Percentiles rank a stretch among this genome's conserved stretches.
These are phyloP conservation scores for Moesziomyces parantarcticus DNA, from an alignment of 1,284 basidiomycete species.

Conservation along the genomic window DNA sequence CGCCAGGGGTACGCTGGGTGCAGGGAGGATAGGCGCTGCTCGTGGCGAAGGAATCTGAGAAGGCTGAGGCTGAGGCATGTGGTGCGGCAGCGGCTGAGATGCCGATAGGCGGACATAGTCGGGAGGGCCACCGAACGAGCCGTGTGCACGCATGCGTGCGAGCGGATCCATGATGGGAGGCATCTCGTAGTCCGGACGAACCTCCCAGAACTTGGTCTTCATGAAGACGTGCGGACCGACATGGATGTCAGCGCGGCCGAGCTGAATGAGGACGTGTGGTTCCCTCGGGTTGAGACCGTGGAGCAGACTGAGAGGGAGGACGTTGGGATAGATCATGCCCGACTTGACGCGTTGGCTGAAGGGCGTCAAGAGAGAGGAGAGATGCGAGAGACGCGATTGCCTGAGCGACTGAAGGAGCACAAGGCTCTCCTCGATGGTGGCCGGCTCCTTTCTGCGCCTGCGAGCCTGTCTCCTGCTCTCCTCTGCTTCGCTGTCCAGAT, in stretches of 20 bases:
- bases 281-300: constrained; percentile 56
- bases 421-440: constrained; percentile 51
- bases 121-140: constrained; percentile 12
- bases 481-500: constrained; percentile 42
- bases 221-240: constrained; percentile 61
- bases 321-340: constrained; percentile 53
- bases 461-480: constrained; percentile 36
- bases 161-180: constrained; percentile 21
- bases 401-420: constrained; percentile 62
- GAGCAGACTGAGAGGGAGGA: constrained; percentile 50
- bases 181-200: constrained; percentile 49
- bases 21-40: constrained; percentile 13
- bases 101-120: constrained; percentile 12
- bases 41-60: constrained; percentile 32
- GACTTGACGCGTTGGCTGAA: constrained; percentile 57
- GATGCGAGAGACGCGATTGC: constrained; percentile 64
- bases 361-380: constrained; percentile 60
- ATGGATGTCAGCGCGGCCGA: constrained; percentile 60
- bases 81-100: constrained; percentile 21
- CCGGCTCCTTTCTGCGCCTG: constrained; percentile 40
- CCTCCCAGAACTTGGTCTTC: constrained; percentile 62
- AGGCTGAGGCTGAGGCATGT: constrained; percentile 25
- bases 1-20: constrained; percentile 23
- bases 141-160: constrained; percentile 21
- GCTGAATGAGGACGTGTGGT: constrained; percentile 55